These are phyloP conservation scores for Trypanosoma lewisi DNA, from an alignment of 208 protist species.

Conservation along the genomic window DNA sequence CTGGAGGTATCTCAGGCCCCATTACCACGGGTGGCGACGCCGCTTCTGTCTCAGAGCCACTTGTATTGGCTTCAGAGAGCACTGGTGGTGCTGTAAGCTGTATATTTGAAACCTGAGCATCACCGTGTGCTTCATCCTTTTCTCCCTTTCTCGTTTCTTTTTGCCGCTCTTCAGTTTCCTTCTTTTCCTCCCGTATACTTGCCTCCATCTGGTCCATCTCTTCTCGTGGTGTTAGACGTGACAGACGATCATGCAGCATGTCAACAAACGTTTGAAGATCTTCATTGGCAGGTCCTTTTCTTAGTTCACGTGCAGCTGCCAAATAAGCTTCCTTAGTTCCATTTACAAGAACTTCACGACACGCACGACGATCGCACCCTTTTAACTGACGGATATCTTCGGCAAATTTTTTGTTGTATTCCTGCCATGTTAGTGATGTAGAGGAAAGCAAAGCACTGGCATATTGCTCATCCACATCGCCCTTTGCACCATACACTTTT, in stretches of 20 bases:
- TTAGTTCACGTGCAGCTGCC: slow-evolving; percentile 33
- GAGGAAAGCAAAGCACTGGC: slow-evolving; percentile 52
- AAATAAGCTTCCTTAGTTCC: slow-evolving; percentile 48
- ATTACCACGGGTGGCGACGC: slow-evolving; percentile 3
- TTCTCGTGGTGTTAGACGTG: slow-evolving; percentile 42
- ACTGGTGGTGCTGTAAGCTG: slow-evolving; percentile 40
- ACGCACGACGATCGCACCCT: slow-evolving; percentile 5
- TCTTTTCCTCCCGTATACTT: not conserved
- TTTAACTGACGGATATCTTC: slow-evolving; percentile 20
- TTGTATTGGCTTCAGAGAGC: slow-evolving; percentile 65
- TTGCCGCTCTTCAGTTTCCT: not conserved
- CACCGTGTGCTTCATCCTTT: not conserved
- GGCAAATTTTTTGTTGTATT: slow-evolving; percentile 34
- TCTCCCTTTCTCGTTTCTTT: slow-evolving; percentile 1
- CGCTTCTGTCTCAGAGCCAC: slow-evolving; percentile 56
- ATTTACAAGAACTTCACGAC: slow-evolving; percentile 37
- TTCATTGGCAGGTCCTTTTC: slow-evolving; percentile 32
- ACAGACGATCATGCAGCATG: slow-evolving; percentile 51
- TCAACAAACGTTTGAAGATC: slow-evolving; percentile 50
- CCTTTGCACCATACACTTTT: slow-evolving; percentile 35
- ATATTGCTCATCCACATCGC: slow-evolving; percentile 37
- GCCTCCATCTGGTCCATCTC: slow-evolving; percentile 41
- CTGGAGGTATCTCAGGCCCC: slow-evolving; percentile 58
- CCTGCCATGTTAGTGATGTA: slow-evolving; percentile 52
- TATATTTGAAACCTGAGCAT: slow-evolving; percentile 15